Evolutionary conservation across 305 asterid genomes (phyloP).

Genomic region (Fraxinus nigra): DNA sequence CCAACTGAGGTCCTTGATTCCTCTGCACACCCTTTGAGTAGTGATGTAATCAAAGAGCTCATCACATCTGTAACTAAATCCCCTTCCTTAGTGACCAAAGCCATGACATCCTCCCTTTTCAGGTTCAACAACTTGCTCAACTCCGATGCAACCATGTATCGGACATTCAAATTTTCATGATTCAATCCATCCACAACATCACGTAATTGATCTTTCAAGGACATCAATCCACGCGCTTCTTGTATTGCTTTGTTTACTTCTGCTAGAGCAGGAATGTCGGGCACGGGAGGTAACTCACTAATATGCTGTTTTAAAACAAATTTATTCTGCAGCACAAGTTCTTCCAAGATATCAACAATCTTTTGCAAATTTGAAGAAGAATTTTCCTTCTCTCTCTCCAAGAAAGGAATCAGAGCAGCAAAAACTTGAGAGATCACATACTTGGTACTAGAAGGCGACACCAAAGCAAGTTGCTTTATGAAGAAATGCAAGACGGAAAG

Average conservation of each 20-base stretch:
- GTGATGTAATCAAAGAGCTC: constrained; percentile 79
- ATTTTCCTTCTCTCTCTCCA: constrained; percentile 70
- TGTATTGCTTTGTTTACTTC: constrained; percentile 82
- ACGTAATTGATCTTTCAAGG: constrained; percentile 79
- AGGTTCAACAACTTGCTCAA: constrained; percentile 72
- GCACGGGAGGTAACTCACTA: constrained; percentile 89
- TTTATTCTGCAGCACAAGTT: constrained; percentile 78
- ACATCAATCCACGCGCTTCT: constrained; percentile 74
- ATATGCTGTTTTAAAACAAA: constrained; percentile 65
- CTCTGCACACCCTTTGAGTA: constrained; percentile 96
- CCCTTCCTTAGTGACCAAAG: constrained; percentile 67
- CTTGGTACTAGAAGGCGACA: constrained; percentile 86
- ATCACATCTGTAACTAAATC: constrained; percentile 69
- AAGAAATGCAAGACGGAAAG: constrained; percentile 79
- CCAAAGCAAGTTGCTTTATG: constrained; percentile 67
- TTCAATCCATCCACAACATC: constrained; percentile 83
- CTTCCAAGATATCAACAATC: constrained; percentile 90
- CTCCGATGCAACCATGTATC: constrained; percentile 97
- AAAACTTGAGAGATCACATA: constrained; percentile 94
- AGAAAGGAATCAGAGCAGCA: constrained; percentile 91
- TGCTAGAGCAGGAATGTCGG: constrained; percentile 74
- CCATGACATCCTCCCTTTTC: constrained; percentile 68
- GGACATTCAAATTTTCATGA: constrained; percentile 90
- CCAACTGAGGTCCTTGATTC: constrained; percentile 92
- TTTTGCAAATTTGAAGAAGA: constrained; percentile 50